Evolutionary conservation across 805 yeast genomes (phyloP).

Genomic region (Candida multigemmis): DNA sequence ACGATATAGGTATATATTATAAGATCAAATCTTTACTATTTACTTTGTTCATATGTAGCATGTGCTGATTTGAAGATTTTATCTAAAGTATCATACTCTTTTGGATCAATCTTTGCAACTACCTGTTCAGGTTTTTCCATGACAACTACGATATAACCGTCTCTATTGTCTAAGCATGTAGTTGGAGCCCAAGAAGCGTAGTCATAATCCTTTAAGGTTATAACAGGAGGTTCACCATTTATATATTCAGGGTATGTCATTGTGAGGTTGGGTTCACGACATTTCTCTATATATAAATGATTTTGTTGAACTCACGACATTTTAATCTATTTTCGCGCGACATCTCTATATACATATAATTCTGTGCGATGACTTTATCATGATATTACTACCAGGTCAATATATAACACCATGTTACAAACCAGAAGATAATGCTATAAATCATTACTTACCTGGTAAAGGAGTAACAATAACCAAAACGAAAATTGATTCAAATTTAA

Average conservation of each 20-base stretch:
- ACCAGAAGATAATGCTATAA: slow-evolving; percentile 12
- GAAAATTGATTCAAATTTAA: slow-evolving; percentile 20
- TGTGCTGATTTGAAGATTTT: slow-evolving; percentile 40
- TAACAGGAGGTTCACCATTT: slow-evolving; percentile 37
- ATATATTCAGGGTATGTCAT: slow-evolving; percentile 32
- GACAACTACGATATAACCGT: slow-evolving; percentile 34
- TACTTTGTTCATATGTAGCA: slow-evolving; percentile 12
- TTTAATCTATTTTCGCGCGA: no score
- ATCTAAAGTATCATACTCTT: slow-evolving; percentile 30
- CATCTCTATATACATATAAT: no score
- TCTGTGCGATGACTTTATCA: no score
- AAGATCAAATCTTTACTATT: no score
- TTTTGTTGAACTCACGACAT: no score
- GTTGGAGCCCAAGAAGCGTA: slow-evolving; percentile 42
- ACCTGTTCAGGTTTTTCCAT: slow-evolving; percentile 33
- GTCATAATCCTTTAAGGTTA: slow-evolving; percentile 40
- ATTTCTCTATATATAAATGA: no score
- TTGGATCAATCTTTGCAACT: slow-evolving; percentile 33
- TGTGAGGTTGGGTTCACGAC: slow-evolving; percentile 1
- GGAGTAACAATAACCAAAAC: slow-evolving; percentile 52
- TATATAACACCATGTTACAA: slow-evolving; percentile 53
- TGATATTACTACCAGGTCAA: slow-evolving; percentile 69
- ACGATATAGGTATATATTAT: no score
- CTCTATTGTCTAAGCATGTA: slow-evolving; percentile 38
- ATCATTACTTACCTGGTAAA: slow-evolving; percentile 49